Evolutionary conservation across 2,329 filamentous ascomycete genomes (phyloP), one percentile per base, ranked within the genome.

Genomic region (Pseudogymnoascus sp.): DNA sequence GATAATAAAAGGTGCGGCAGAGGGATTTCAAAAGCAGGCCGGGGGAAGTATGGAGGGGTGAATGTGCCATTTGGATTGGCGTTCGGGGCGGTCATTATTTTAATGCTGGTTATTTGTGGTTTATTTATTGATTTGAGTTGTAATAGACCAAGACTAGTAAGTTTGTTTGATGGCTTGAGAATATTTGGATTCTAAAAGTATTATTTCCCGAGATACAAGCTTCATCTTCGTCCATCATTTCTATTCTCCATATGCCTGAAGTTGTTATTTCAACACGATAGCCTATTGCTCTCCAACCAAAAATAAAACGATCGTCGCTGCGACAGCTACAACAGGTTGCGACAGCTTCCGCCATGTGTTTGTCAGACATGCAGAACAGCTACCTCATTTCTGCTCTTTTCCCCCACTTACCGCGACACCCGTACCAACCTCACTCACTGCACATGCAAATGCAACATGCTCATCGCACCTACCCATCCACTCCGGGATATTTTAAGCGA

Each of bases 401-500:
- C 13, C 26, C 44, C 26, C 44, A 31, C 26, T 54, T 31, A 11
- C 26, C 44, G 44, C 9, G 26, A 54, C 31, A 54, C 44, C 44
- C 44, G 26, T 44, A 37, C n/a, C 24, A 50, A 50, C 41, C 44
- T 37, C 26, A 26, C 26, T 2, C 26, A 15, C 9, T 7, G 57
- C 35, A 59, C 44, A 44, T 59, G 26, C 21, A 63, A 57, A 64
- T 64, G 44, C 26, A 54, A 33, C 44, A 50, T 3, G n/a, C 15
- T 1, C n/a, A 54, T 54, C 26, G 26, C 44, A 54, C 26, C n/a
- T 13, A 31, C 26, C n/a, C 44, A 54, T 54, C 44, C 44, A 54
- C 44, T 54, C 44, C 44, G 26, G 44, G 26, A 54, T 54, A 54
- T 54, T 54, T 54, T 54, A 54, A 54, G 44, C 26, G 44, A 54